Conservation (phyloP, 163 green algal genomes). For the Scenedesmus sp. region DNA sequence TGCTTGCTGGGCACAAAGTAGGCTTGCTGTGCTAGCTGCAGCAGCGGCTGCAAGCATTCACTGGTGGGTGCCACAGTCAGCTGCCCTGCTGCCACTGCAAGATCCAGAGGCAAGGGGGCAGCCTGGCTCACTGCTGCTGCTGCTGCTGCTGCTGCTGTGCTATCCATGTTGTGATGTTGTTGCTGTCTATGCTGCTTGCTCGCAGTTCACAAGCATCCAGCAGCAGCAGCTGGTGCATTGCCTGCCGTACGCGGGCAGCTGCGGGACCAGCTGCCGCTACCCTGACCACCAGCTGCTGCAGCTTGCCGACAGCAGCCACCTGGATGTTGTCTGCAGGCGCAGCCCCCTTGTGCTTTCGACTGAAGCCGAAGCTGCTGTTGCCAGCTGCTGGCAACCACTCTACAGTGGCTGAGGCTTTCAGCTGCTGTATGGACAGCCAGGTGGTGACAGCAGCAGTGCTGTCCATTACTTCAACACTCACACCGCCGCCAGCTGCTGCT, state of each 20-base stretch:
- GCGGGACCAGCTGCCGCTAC: background rate
- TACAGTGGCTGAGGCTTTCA: background rate
- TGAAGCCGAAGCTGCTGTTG: background rate
- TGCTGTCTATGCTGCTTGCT: slow-evolving; percentile 10
- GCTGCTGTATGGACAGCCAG: slow-evolving; percentile 32
- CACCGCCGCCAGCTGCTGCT: background rate
- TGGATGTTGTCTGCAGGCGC: background rate
- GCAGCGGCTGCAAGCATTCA: background rate
- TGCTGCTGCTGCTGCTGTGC: slow-evolving; percentile 43
- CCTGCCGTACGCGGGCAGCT: background rate
- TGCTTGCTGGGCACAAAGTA: slow-evolving; percentile 1
- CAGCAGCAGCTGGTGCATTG: slow-evolving; percentile 34
- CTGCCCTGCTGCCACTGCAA: background rate
- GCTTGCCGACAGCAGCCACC: background rate
- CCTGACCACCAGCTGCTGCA: slow-evolving; percentile 28
- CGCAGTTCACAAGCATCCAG: background rate
- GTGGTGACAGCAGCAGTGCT: background rate
- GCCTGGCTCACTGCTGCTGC: background rate
- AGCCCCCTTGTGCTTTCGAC: background rate
- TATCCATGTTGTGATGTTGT: background rate
- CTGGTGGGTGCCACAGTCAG: background rate
- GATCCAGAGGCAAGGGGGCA: slow-evolving; percentile 7
- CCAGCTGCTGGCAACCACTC: slow-evolving; percentile 14
- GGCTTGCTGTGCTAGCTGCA: slow-evolving; percentile 12
- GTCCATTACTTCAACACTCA: slow-evolving; percentile 23